Base-by-base conservation (phyloP, 306 rosid genomes). In the Quercus cerris region DNA sequence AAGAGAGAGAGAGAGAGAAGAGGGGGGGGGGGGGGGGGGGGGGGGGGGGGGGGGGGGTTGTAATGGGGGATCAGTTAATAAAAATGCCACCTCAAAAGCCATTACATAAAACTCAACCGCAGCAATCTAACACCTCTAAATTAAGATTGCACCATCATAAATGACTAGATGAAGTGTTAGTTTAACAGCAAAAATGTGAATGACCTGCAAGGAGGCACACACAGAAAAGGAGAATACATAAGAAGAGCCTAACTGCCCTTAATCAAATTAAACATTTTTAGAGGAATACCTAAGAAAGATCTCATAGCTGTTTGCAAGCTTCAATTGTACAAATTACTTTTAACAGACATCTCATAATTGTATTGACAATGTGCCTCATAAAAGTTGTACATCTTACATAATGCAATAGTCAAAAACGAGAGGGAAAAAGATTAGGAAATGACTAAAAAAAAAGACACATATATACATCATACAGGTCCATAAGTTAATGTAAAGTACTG, bases 1-100 rank as follows among this genome's bases (percentile, higher is more conserved):
- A 6, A 6, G 8, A 35, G 41, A 6, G 41, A 35, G 41, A 35
- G 41, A 35, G 9, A 6, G 35, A 33, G 35, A 35, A 8, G 5
- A 0, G 1, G 0, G 1, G 0, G 0, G 0, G 23, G 0, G 23
- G 0, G 23, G 0, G 23, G 0, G 23, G 0, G 1, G 1, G 35
- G 1, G 41, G 9, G 41, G 41, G 41, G 41, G 8, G 8, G 41
- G 41, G 38, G 7, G 7, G 8, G 0, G 1, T 7, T 0, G 41
- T 35, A 35, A 35, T 31, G 41, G 9, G 41, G 41, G 52, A 46
- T 46, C 52, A 46, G 14, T 46, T 46, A 46, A 10, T 46, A 8
- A 46, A 8, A 46, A 10, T 46, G 14, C 14, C 52, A 46, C 52
- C 14, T 11, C 52, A 46, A 46, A 46, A 9, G 52, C 4, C 52